Evolutionary conservation across 2,329 filamentous ascomycete species (phyloP).

Genomic region (Ceratocystis alfenasii): DNA sequence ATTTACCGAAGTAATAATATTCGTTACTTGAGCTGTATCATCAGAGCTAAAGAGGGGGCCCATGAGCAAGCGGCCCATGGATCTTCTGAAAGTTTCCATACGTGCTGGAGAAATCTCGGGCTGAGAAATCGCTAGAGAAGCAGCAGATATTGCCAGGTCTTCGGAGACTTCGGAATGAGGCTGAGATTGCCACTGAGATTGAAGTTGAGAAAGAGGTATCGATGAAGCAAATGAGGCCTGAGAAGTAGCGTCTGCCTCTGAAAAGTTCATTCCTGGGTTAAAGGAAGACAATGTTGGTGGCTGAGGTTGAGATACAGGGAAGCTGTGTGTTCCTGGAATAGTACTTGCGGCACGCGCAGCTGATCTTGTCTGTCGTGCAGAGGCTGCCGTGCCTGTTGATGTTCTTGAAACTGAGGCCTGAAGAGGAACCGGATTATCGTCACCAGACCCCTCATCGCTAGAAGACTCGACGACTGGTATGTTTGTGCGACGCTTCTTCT

Average conservation of each 20-base stretch:
- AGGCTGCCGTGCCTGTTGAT: conserved; percentile 28
- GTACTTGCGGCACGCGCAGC: conserved; percentile 28
- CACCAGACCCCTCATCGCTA: conserved; percentile 44
- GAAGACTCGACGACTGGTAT: conserved; percentile 48
- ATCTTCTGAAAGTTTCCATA: conserved; percentile 62
- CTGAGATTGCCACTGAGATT: conserved; percentile 26
- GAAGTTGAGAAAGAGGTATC: conserved; percentile 59
- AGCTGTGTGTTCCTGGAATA: conserved; percentile 23
- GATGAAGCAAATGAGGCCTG: conserved; percentile 67
- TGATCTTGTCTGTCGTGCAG: conserved; percentile 24
- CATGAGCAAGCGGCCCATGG: conserved; percentile 72
- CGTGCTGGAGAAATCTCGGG: conserved; percentile 48
- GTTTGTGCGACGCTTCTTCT: conserved; percentile 65
- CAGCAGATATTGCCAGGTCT: conserved; percentile 33
- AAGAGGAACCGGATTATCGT: not conserved
- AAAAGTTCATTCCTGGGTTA: not conserved
- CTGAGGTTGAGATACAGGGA: conserved; percentile 23
- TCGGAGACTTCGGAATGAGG: conserved; percentile 29
- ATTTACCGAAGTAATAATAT: conserved; percentile 71
- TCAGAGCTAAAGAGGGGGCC: conserved; percentile 67
- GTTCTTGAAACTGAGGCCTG: conserved; percentile 29
- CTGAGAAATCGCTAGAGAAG: conserved; percentile 34
- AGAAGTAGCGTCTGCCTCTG: not conserved
- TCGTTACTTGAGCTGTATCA: conserved; percentile 65
- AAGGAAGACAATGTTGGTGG: not conserved